phyloP scores from a whole-genome alignment of 2,329 filamentous ascomycete genomes.

The Clarireedia homoeocarpa region DNA sequence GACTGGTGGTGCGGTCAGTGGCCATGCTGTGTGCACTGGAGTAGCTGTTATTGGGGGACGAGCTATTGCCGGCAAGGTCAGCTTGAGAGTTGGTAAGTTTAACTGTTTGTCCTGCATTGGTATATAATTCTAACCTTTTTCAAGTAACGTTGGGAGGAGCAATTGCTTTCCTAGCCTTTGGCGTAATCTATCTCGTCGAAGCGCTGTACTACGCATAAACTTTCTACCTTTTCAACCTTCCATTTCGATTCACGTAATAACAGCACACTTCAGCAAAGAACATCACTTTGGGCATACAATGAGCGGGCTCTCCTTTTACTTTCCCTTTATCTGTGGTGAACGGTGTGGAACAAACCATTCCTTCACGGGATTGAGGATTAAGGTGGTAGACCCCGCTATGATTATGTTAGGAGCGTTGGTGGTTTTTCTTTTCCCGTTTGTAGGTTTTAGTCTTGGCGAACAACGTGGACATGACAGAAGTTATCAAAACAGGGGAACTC shows the following conservation, averaged over 20 bases:
- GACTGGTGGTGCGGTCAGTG: constrained; percentile 75
- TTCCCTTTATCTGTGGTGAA: background rate
- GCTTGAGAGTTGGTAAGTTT: constrained; percentile 86
- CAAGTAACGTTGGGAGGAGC: constrained; percentile 89
- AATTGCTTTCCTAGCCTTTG: constrained; percentile 82
- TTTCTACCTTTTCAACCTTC: background rate
- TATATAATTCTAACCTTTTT: constrained; percentile 16
- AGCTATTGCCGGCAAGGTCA: constrained; percentile 88
- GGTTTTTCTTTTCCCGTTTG: background rate
- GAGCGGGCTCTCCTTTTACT: background rate
- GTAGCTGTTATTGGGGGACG: constrained; percentile 86
- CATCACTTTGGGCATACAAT: background rate
- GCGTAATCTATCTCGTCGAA: constrained; percentile 84
- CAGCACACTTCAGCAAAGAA: background rate
- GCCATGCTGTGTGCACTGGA: constrained; percentile 84
- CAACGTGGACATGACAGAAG: background rate
- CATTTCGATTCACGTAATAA: background rate
- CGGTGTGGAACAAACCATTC: background rate
- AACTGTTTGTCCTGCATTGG: background rate
- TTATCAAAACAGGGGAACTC: background rate
- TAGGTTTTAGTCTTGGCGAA: background rate
- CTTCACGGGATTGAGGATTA: background rate
- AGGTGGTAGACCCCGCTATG: background rate
- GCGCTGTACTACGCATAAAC: constrained; percentile 49
- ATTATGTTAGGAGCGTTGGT: background rate